A percentile compares a stretch with the other conserved stretches of the same genome.
Conservation (phyloP, 2,329 filamentous ascomycete genomes). For the Trichophyton equinum region DNA sequence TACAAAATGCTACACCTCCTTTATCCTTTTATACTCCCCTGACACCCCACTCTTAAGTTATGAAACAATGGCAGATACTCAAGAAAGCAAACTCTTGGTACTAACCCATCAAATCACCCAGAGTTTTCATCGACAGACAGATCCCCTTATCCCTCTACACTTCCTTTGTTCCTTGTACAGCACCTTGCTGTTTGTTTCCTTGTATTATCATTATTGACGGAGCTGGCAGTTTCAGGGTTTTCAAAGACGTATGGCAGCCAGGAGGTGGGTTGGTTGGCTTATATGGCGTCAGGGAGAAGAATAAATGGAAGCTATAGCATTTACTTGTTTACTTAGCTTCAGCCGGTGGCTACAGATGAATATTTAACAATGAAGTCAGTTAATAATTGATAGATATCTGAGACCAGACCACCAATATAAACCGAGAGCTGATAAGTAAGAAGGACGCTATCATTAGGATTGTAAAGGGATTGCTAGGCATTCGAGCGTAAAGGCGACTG, state of each 20-base stretch:
- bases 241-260: background rate
- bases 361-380: too few species aligned
- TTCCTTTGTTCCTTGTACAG: background rate
- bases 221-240: background rate
- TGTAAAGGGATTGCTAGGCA: background rate
- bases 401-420: too few species aligned
- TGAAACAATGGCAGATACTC: background rate
- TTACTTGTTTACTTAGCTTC: background rate
- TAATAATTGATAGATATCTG: too few species aligned
- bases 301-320: background rate
- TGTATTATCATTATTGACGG: background rate
- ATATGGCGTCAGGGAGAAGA: background rate
- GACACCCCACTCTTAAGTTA: background rate
- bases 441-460: background rate
- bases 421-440: too few species aligned
- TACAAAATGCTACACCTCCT: background rate
- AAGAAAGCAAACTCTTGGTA: background rate
- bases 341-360: background rate
- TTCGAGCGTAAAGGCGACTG: background rate
- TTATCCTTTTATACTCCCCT: background rate
- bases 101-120: background rate
- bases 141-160: background rate
- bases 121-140: background rate
- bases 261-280: background rate
- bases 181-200: background rate